Evolutionary conservation across 2,329 filamentous ascomycete species (phyloP), one percentile per base, ranked within the genome.

Genomic region (Cercospora sesami): DNA sequence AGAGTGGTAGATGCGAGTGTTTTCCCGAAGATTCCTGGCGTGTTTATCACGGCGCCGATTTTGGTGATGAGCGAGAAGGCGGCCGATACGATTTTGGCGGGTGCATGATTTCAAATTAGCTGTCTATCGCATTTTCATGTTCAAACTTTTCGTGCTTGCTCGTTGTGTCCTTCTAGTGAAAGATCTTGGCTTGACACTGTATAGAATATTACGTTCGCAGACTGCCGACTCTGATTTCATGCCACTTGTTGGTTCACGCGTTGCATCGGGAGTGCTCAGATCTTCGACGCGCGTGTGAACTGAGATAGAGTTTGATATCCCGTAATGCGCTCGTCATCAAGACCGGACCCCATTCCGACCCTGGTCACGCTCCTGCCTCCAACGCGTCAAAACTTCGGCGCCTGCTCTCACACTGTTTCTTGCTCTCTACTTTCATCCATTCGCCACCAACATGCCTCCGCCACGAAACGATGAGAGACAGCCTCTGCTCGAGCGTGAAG

Each of bases 51-150:
- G 6, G 75, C 84, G 0, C 81, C 85, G 0, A 83, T 83, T 0
- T 87, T 86, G 69, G 86, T 89, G 76, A 80, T 86, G 5, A 82
- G 81, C 1, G 87, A 89, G 79, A 90, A 89, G 80, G 87, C 87
- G 0, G 84, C 86, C 1, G 86, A 87, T 75, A 83, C 82, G 4
- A 88, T 89, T 63, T 62, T 82, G 60, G 66, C 71, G 21, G 66
- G 66, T 23, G 55, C 55, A 33, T 59, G 55, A 59, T 16, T 33
- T 4, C 9, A 9, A 7, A 3, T 14, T 7, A 33, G 28, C 9
- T 58, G 5, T 12, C 10, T 33, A 30, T 31, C 14, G 9, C 4
- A 18, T 18, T 18, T 7, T 12, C 12, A 18, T 31, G n/a, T 51
- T 57, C 53, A 23, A 26, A 30, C n/a, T 31, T 18, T 23, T 9